phyloP scores from a whole-genome alignment of 108 stramenopile genomes.

The Mediolabrus comicus region DNA sequence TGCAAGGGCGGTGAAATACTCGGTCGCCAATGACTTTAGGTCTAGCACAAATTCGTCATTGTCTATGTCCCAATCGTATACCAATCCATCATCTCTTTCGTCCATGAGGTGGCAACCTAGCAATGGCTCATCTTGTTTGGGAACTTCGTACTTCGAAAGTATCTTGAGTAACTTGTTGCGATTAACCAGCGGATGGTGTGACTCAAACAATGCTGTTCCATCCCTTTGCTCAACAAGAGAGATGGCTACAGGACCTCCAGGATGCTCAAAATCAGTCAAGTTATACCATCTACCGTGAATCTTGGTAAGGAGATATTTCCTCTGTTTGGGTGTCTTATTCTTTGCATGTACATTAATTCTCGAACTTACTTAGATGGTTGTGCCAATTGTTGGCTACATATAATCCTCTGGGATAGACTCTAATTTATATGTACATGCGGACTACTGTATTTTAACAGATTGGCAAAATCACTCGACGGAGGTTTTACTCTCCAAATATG shows the following conservation, averaged over 20 bases:
- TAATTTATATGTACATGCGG: no score
- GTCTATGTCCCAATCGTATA: slow-evolving; percentile 52
- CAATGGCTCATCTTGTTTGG: slow-evolving; percentile 2
- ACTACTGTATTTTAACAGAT: no score
- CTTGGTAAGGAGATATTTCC: slow-evolving; percentile 26
- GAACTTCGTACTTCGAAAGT: slow-evolving; percentile 47
- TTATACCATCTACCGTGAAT: slow-evolving; percentile 56
- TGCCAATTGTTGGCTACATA: no score
- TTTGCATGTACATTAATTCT: no score
- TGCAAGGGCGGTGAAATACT: slow-evolving; percentile 43
- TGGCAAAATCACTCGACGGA: background rate
- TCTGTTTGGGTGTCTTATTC: no score
- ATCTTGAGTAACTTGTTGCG: slow-evolving; percentile 35
- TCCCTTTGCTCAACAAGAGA: slow-evolving; percentile 42
- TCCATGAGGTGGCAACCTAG: slow-evolving; percentile 23
- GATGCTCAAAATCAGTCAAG: slow-evolving; percentile 52
- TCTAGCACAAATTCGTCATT: slow-evolving; percentile 45
- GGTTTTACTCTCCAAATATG: slow-evolving; percentile 15
- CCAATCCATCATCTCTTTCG: slow-evolving; percentile 43
- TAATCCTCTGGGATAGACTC: no score
- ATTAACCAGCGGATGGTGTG: slow-evolving; percentile 46
- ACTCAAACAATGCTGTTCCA: slow-evolving; percentile 57
- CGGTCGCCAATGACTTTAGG: slow-evolving; percentile 23
- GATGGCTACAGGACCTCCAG: slow-evolving; percentile 55
- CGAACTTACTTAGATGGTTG: no score